Evolutionary conservation across 1,284 basidiomycete species (phyloP), one percentile per base, ranked within the genome.

Genomic region (Agaricales sp.): DNA sequence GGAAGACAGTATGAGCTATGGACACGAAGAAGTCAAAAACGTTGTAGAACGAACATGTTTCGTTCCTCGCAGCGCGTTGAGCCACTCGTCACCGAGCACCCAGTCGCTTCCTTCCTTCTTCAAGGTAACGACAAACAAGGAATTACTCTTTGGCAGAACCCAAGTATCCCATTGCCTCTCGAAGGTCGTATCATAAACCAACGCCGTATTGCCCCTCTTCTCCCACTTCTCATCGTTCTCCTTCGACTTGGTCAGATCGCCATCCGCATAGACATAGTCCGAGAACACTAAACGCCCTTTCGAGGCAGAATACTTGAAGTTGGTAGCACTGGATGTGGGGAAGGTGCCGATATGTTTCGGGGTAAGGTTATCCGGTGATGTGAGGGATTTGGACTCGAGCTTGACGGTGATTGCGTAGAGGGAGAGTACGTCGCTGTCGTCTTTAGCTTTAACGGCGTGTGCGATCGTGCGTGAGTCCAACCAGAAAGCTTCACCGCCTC

Each of bases 81-180:
- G 8, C 30, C 30, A 35, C n/a, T 35, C 30, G 30, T n/a, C n/a
- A 11, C 30, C 30, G 11, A 35, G 30, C n/a, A n/a, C 30, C 30
- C 30, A 35, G 8, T 35, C 30, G 11, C n/a, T 35, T 8, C n/a
- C n/a, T n/a, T 35, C 30, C 30, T 35, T 70, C 20, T 58, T 60
- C 13, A 93, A 64, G 46, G 66, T 62, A 43, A 84, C 78, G 25
- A 77, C 76, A 62, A 91, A 90, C 49, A 92, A 65, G 38, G 80
- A 77, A 20, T 77, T 66, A 49, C 74, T 75, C 60, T 90, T 92
- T 6, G 80, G 81, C 2, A 77, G 78, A 37, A 76, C 70, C 90
- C 91, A 95, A 3, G 78, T 82, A 64, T 94, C 92, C 92, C 92
- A 96, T 56, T 95, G 91, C 20, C 92, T 73, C 38, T 80, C 78